Conservation (phyloP, 768 basidiomycete species). For the Phanerochaete sordida region DNA sequence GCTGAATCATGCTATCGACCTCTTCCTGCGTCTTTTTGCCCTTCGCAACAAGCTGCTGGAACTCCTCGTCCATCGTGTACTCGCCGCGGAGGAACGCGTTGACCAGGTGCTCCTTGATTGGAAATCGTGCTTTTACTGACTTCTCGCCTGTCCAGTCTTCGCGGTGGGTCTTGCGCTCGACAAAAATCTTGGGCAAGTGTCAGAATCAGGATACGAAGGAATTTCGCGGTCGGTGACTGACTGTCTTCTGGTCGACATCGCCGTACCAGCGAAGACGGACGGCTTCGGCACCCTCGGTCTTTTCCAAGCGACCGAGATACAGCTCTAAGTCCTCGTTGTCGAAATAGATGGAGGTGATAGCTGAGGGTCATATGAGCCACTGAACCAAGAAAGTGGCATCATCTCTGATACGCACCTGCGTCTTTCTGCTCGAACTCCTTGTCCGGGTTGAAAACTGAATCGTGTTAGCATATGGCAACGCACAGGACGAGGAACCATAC, state of each 20-base stretch:
- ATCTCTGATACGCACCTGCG: constrained; percentile 45
- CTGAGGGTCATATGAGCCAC: constrained; percentile 33
- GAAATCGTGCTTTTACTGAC: constrained; percentile 95
- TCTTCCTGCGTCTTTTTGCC: constrained; percentile 93
- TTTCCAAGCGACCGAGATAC: constrained; percentile 94
- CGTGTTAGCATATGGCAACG: background rate
- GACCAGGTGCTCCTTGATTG: constrained; percentile 90
- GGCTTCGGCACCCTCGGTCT: constrained; percentile 98
- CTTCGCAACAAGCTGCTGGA: constrained; percentile 79
- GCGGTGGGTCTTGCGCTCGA: constrained; percentile 88
- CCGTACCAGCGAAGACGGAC: constrained; percentile 98
- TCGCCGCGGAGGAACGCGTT: constrained; percentile 89
- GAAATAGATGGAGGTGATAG: constrained; percentile 96
- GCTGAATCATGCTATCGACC: constrained; percentile 90
- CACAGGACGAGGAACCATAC: too few species aligned
- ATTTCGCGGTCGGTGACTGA: constrained; percentile 30
- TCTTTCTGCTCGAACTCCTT: constrained; percentile 90
- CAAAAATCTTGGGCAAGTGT: constrained; percentile 57
- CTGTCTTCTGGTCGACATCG: constrained; percentile 76
- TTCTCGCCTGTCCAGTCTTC: constrained; percentile 99
- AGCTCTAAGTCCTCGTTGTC: constrained; percentile 95
- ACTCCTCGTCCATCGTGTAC: constrained; percentile 91
- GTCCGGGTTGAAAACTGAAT: constrained; percentile 83
- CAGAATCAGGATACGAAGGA: background rate
- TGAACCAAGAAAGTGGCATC: background rate